phyloP scores from a whole-genome alignment of 768 basidiomycete genomes.

The Tylopilus subfusipes region DNA sequence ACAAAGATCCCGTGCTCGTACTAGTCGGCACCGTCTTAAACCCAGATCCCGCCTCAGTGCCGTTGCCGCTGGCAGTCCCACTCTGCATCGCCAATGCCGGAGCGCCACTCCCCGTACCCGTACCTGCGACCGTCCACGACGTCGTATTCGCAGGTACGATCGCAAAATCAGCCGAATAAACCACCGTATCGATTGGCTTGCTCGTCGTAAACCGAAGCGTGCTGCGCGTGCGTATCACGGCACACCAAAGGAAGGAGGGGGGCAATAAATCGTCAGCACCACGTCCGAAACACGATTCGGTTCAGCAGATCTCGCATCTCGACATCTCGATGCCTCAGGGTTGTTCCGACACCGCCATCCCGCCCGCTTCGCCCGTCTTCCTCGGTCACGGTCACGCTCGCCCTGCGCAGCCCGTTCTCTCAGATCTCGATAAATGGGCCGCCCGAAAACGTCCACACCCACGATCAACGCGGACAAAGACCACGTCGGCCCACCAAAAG shows the following conservation, averaged over 20 bases:
- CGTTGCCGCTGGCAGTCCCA: background rate
- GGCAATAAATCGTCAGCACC: slow-evolving; percentile 1
- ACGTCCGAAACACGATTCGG: too few species aligned
- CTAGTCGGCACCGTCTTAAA: background rate
- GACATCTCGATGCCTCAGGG: slow-evolving; percentile 5
- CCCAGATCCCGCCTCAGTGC: slow-evolving; percentile 1
- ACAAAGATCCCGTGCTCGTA: slow-evolving; percentile 4
- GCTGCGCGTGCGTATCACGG: slow-evolving; percentile 6
- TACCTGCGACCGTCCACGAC: background rate
- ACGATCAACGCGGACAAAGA: slow-evolving; percentile 9
- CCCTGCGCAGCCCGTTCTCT: background rate
- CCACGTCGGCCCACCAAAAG: too few species aligned
- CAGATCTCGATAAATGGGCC: slow-evolving; percentile 17
- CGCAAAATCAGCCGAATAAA: slow-evolving; percentile 53
- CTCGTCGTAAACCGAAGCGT: slow-evolving; percentile 33
- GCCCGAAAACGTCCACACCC: background rate
- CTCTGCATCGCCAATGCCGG: slow-evolving; percentile 6
- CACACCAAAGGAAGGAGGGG: background rate
- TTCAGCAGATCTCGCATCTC: slow-evolving; percentile 12
- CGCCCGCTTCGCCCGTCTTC: slow-evolving; percentile 1
- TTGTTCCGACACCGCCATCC: slow-evolving; percentile 12
- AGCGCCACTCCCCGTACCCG: background rate
- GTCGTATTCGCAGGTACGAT: slow-evolving; percentile 31
- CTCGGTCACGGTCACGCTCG: slow-evolving; percentile 3
- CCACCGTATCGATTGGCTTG: slow-evolving; percentile 22